These are phyloP conservation scores for Isoetes taiwanensis DNA, from an alignment of 75 land plant species.

Conservation along the genomic window DNA sequence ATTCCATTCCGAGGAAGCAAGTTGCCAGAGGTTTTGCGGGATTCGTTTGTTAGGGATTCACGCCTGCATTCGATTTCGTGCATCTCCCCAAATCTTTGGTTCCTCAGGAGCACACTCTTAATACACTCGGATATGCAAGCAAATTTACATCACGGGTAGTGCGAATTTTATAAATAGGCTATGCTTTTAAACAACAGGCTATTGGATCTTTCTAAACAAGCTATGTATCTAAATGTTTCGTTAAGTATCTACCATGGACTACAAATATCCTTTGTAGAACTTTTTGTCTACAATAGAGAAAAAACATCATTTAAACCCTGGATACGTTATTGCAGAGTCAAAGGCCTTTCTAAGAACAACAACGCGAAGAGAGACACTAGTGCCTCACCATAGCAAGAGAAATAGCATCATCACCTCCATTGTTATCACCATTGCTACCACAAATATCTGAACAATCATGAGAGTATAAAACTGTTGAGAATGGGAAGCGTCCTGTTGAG, in stretches of 20 bases:
- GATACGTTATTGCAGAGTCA: conserved; percentile 50
- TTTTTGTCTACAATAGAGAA: no score
- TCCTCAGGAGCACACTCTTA: conserved; percentile 99
- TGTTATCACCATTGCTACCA: conserved; percentile 20
- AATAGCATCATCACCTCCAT: conserved; percentile 31
- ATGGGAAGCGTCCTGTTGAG: conserved; percentile 33
- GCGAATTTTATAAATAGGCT: no score
- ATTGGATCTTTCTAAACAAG: no score
- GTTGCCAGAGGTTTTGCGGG: conserved; percentile 95
- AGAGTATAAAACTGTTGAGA: conserved; percentile 29
- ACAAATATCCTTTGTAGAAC: no score
- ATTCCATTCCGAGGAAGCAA: conserved; percentile 99
- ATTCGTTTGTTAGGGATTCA: conserved; percentile 97
- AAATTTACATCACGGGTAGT: conserved; percentile 60
- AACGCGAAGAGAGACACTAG: conserved; percentile 58
- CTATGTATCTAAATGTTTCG: no score
- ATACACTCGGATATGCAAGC: conserved; percentile 98
- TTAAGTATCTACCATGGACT: not conserved
- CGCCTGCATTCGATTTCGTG: conserved; percentile 97
- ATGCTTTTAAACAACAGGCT: no score
- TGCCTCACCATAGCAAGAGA: no score
- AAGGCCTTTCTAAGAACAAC: conserved; percentile 84
- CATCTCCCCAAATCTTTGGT: conserved; percentile 89
- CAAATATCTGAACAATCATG: conserved; percentile 36
- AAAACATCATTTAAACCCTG: conserved; percentile 1